Base-by-base conservation (phyloP, 768 basidiomycete genomes). In the Leccinum variicolor region DNA sequence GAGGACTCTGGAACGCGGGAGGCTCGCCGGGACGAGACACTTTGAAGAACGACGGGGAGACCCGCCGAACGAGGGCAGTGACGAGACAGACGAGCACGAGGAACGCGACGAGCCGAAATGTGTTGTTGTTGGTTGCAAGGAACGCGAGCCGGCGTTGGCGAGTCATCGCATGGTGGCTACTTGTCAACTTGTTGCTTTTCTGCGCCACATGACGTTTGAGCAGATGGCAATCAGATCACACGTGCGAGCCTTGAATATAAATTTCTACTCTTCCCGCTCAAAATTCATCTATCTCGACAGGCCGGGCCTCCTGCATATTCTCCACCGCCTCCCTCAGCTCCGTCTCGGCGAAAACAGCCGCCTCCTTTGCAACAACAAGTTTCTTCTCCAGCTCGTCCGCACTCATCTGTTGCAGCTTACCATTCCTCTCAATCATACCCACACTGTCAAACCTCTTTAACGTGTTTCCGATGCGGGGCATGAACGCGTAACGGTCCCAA, bases 321-420 rank as follows among this genome's bases (percentile, higher is more conserved):
- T 84, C 82, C 89, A 93, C 90, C 10, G 81, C 75, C 73, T 90
- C 88, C 63, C 81, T 79, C 48, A 93, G 76, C 72, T 91, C 87
- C 29, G 83, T 80, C 74, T 90, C 90, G 1, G 84, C 89, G 71
- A 84, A 85, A 60, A 81, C 78, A 17, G 86, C 84, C 21, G 83
- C 86, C 69, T 87, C 85, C 71, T 83, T 87, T 1, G 89, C 89
- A 49, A 86, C 83, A 29, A 67, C 75, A 25, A 92, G 74, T 68
- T 85, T 89, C 75, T 85, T 81, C 74, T 92, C 87, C 61, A 94
- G 74, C 73, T 93, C 90, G 28, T 86, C 83, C 10, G 78, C 78
- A 9, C 76, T 80, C 87, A 92, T 89, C 15, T 73, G 64, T 41
- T 82, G 73, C 60, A 67, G 39, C 34, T 71, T 65, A 15, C 71